Base-by-base conservation (phyloP, 352 stramenopile genomes). In the Globisporangium spiculum region DNA sequence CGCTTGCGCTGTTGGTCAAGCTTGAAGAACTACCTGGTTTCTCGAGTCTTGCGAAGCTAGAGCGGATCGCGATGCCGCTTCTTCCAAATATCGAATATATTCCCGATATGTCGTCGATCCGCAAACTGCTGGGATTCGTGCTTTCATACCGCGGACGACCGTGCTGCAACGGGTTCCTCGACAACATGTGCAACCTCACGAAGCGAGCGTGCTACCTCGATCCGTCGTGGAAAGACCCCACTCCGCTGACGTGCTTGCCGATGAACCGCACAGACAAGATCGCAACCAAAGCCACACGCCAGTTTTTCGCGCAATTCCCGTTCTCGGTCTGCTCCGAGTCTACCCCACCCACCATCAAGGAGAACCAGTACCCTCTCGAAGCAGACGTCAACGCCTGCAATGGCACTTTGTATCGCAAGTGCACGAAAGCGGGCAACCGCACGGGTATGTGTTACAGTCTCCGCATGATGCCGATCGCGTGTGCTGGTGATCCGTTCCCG, bases 341-440 rank as follows among this genome's bases (percentile, higher is more conserved):
- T 4, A 30, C 16, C 1, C 20, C 53, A 6, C 10, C 44, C 7
- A 38, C 53, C 0, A 20, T 36, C 4, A 59, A 59, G 10, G 53
- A 24, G 16, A 32, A 52, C 18, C n/a, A 50, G 30, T 63, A 48
- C 20, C 41, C 41, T 8, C 59, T 34, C 4, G 75, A 34, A 27
- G 63, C 9, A 6, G 63, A 65, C 34, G 77, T 81, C 69, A 52
- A 60, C 5, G 64, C 73, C 14, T 86, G 75, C 70, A 74, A 80
- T 38, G 78, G 75, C 8, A 77, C 66, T 1, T 62, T 82, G 30
- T 84, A 76, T 50, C 74, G 76, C 24, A 59, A 78, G 48, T 84
- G 78, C 50, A 34, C 64, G 20, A 12, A 52, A 14, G 44, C 58
- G 1, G 68, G 27, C 20, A 64, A 65, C 0, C 63, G 72, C 38